Base-by-base conservation (phyloP, 176 grass and related monocot genomes). In the Avena sativa region DNA sequence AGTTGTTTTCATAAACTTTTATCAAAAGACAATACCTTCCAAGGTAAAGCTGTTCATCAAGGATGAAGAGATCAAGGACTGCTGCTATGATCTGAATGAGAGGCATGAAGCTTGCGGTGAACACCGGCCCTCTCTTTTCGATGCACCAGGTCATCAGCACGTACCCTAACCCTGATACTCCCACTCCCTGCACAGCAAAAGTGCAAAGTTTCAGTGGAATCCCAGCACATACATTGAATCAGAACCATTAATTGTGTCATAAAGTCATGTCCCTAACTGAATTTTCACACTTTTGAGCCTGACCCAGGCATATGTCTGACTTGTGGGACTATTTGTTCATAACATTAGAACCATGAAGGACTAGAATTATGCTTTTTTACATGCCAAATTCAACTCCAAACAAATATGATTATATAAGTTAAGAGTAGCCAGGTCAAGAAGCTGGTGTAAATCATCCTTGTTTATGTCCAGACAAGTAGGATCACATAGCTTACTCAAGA, bases 131-230 rank as follows among this genome's bases (percentile, higher is more conserved):
- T 88, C 79, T 79, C 74, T 93, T 88, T 78, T 91, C 89, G 12
- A 96, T 86, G 55, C 91, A 96, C 94, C 91, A 93, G 75, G 94
- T 91, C 94, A 93, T 89, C 38, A 69, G 65, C 50, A 93, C 64
- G 66, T 90, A 91, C 8, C 91, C 84, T 58, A 88, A 76, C 17
- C 91, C 94, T 15, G 94, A 93, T 47, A 90, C 87, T 44, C 88
- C 84, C 53, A 91, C 81, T 64, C 89, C 93, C 91, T 93, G 91
- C 12, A 76, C 26, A 76, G 19, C 44, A 51, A 30, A 78, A 51
- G 14, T 73, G 52, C 80, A 62, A 44, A n/a, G 26, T 12, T 88
- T 85, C 60, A 81, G 61, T 60, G 43, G 17, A 73, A 30, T 44
- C 43, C 14, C 44, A 84, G 47, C 49, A 47, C 3, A 71, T 81